phyloP scores from a whole-genome alignment of 495 filamentous ascomycete species.

The Penicillium canescens region DNA sequence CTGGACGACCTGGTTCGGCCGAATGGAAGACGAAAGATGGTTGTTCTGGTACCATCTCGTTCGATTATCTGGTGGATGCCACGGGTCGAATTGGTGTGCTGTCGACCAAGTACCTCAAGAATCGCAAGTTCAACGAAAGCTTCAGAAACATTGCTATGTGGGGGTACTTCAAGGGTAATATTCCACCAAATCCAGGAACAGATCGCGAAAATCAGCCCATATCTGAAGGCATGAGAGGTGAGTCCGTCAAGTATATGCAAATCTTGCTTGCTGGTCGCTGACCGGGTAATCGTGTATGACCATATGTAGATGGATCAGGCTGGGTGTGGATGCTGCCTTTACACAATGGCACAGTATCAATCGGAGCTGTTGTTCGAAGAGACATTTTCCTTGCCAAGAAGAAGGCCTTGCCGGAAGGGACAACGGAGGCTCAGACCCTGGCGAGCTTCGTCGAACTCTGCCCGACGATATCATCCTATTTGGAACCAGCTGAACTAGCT shows the following conservation, averaged over 20 bases:
- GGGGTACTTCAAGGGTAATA: conserved; percentile 41
- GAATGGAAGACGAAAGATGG: conserved; percentile 34
- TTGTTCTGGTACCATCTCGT: conserved; percentile 29
- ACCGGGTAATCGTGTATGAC: not conserved
- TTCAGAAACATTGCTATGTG: conserved; percentile 48
- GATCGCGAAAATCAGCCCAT: conserved; percentile 31
- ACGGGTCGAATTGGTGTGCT: conserved; percentile 40
- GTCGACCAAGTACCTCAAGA: conserved; percentile 46
- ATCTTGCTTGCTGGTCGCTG: not conserved
- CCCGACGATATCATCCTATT: conserved; percentile 10
- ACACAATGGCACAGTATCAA: conserved; percentile 41
- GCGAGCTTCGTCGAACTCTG: not conserved
- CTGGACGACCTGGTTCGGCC: conserved; percentile 40
- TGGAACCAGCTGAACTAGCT: conserved; percentile 27
- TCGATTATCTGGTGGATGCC: conserved; percentile 49
- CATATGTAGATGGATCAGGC: conserved; percentile 34
- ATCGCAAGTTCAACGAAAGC: conserved; percentile 37
- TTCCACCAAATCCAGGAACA: conserved; percentile 27
- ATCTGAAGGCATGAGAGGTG: conserved; percentile 41
- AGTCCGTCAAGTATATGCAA: not conserved
- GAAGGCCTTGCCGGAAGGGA: conserved; percentile 9
- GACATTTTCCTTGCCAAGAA: conserved; percentile 25
- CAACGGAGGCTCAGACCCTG: not conserved
- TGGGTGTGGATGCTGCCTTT: conserved; percentile 49
- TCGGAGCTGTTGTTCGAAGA: conserved; percentile 43